Conservation (phyloP, 805 yeast species). For the Hanseniaspora osmophila region DNA sequence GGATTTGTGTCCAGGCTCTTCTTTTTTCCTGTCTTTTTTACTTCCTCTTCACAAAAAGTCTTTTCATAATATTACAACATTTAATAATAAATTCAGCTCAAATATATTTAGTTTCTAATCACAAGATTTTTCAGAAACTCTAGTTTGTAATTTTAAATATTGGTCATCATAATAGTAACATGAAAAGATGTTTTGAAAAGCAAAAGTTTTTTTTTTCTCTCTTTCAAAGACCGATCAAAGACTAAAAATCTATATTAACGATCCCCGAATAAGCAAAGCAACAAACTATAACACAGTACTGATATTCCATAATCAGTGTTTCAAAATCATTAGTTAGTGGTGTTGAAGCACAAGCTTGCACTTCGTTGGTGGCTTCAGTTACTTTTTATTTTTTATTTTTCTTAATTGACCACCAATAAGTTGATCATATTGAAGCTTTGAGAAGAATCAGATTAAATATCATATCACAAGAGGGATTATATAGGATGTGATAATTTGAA, state of each 20-base stretch:
- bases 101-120: conserved; percentile 26
- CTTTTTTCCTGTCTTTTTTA: neutral
- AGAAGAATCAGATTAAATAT: too few relatives aligned
- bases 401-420: too few relatives aligned
- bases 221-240: neutral
- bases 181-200: neutral
- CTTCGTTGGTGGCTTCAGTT: too few relatives aligned
- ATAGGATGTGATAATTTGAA: too few relatives aligned
- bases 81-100: conserved; percentile 16
- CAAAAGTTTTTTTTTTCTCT: too few relatives aligned
- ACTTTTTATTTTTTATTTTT: too few relatives aligned
- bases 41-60: neutral
- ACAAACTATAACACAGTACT: conserved; percentile 1
- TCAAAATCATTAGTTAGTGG: too few relatives aligned
- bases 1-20: neutral
- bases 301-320: neutral
- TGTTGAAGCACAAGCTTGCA: too few relatives aligned
- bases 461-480: too few relatives aligned
- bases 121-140: conserved; percentile 29
- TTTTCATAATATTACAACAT: neutral
- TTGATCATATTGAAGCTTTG: too few relatives aligned
- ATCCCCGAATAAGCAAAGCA: too few relatives aligned
- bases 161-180: conserved; percentile 19
- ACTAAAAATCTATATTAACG: too few relatives aligned
- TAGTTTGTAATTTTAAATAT: conserved; percentile 26